Base-by-base conservation (phyloP, 2,329 filamentous ascomycete species). In the Xylariomycetidae sp. region DNA sequence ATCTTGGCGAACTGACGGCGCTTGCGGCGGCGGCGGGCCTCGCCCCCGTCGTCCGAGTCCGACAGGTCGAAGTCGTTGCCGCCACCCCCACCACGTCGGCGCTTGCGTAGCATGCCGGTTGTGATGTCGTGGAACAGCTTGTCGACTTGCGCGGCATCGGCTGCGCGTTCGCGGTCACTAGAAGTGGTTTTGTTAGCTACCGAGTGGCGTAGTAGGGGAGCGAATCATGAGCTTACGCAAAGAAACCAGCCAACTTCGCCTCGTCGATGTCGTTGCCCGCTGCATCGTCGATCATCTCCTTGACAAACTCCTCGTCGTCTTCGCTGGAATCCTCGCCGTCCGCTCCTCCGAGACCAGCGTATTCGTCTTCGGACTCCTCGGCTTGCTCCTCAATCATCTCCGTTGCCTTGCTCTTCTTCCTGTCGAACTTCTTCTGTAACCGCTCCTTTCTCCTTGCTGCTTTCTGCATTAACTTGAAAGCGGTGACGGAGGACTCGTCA, bases 361-460 rank as follows among this genome's bases (percentile, higher is more conserved):
- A 98, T 59, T 98, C 92, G 56, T 98, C 92, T 55, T 98, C 93
- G 0, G 92, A 98, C 61, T 98, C 92, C 50, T 95, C 86, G 40
- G 92, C 90, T 55, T 94, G 88, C 46, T 95, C 92, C 45, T 96
- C 77, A 23, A 98, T 72, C 73, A 95, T 85, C 16, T 82, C 80
- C 51, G 80, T 88, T 1, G 89, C 90, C 54, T 85, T 81, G 63
- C 86, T 93, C 57, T 83, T 89, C 60, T 87, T 89, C 59, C 82
- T 85, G 61, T 95, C 75, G 48, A 88, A 94, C 1, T 69, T 66
- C 12, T 72, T 67, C n/a, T 57, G 53, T 30, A 54, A 50, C 7
- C 64, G 62, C 32, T 71, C 67, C 48, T 75, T 74, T 72, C 50
- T 70, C 61, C 48, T 65, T 25, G 75, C 72, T 4, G 72, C 79